These are phyloP conservation scores for Hura crepitans DNA, from an alignment of 441 rosid species.

Conservation along the genomic window DNA sequence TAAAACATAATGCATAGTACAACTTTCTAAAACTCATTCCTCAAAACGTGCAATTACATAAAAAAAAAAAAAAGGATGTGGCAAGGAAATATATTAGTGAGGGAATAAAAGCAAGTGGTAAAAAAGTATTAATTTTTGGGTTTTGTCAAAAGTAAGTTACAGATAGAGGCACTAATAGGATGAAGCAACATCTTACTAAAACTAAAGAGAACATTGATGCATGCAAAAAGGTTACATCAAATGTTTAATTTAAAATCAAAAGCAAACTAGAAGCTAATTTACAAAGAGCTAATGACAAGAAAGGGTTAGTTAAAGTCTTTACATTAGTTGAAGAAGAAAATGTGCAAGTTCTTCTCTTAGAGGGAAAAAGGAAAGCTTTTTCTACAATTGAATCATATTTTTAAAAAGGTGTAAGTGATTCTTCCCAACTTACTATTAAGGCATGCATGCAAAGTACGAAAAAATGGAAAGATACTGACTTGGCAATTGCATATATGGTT, in stretches of 20 bases:
- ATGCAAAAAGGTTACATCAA: neutral
- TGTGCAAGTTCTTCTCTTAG: no score
- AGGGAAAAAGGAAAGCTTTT: neutral
- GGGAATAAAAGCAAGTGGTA: neutral
- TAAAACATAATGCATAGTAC: no score
- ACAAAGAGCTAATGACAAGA: neutral
- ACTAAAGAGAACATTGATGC: neutral
- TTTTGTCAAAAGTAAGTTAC: neutral
- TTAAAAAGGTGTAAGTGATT: neutral
- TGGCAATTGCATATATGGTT: constrained; percentile 10
- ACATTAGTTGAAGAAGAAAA: no score
- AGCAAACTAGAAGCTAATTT: neutral
- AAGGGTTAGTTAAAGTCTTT: neutral
- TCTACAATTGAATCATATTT: neutral
- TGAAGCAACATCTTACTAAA: neutral
- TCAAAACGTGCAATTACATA: no score
- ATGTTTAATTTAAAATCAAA: neutral
- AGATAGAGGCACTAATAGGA: neutral
- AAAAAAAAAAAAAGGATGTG: neutral
- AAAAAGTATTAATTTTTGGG: neutral
- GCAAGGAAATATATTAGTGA: neutral
- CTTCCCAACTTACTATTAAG: neutral
- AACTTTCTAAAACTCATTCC: no score
- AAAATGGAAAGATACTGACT: neutral
- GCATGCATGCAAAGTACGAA: neutral